Percentiles rank a stretch among this genome's conserved stretches.
Evolutionary conservation across 257 asterid species (phyloP).

Genomic region (Jaltomata sinuosa): DNA sequence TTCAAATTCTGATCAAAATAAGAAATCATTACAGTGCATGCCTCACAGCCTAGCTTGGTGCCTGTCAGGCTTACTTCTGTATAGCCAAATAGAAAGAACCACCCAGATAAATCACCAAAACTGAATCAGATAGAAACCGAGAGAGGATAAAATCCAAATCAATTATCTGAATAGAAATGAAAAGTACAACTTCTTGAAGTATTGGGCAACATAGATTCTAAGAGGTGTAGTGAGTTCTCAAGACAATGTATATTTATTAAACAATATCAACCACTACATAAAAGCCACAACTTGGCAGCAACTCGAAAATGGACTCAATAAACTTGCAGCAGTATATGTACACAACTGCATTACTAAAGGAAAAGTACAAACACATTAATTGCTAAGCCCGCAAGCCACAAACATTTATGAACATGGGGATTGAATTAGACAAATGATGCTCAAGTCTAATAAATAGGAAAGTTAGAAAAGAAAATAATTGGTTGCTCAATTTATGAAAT

Average conservation of each 20-base stretch:
- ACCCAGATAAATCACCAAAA: slow-evolving; percentile 1
- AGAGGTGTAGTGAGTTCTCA: background rate
- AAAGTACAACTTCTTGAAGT: background rate
- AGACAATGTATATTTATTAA: background rate
- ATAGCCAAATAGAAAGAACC: slow-evolving; percentile 1
- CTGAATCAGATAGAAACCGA: background rate
- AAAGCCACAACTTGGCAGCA: background rate
- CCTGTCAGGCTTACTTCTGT: slow-evolving; percentile 82
- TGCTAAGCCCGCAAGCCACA: background rate
- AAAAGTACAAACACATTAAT: background rate
- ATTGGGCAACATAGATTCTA: background rate
- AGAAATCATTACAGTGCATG: slow-evolving; percentile 98
- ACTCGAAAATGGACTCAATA: background rate
- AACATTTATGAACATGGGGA: background rate
- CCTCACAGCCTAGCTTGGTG: slow-evolving; percentile 95
- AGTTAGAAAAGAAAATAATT: background rate
- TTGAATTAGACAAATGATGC: background rate
- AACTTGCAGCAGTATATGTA: too few relatives aligned
- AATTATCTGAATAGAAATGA: background rate
- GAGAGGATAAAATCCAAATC: background rate
- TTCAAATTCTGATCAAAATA: slow-evolving; percentile 51
- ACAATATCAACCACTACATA: background rate
- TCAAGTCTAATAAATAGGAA: background rate
- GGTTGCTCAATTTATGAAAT: background rate
- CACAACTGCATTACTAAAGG: too few relatives aligned